These are phyloP conservation scores for Leccinum incarnatum DNA, from an alignment of 768 basidiomycete species.

Conservation along the genomic window DNA sequence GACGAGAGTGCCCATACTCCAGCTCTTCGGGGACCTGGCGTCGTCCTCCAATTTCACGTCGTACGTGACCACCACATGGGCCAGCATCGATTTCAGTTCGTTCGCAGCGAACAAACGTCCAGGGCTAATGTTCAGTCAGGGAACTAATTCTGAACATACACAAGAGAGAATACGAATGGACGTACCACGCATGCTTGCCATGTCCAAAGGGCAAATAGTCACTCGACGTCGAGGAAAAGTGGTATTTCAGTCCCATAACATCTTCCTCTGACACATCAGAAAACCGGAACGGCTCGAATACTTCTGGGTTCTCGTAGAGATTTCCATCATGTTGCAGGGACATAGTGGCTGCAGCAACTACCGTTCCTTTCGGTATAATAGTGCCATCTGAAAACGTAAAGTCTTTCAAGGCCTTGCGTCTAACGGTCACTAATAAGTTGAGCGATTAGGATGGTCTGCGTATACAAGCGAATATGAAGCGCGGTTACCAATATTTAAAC, in stretches of 20 bases:
- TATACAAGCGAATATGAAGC: not conserved
- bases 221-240: not conserved
- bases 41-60: conserved; percentile 16
- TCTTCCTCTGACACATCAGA: not conserved
- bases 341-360: not conserved
- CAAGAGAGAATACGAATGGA: not conserved
- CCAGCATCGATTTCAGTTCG: conserved; percentile 46
- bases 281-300: not conserved
- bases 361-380: not conserved
- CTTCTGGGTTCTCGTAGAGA: not conserved
- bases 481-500: not conserved
- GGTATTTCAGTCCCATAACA: not conserved
- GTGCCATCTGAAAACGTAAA: not conserved
- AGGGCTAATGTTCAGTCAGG: not conserved
- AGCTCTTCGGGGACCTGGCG: not conserved
- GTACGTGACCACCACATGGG: conserved; percentile 38
- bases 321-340: not conserved
- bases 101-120: conserved; percentile 43
- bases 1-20: not conserved
- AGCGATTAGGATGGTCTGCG: not conserved
- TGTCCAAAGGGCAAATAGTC: not conserved
- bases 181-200: not conserved
- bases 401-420: not conserved
- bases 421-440: not conserved
- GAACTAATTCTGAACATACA: not conserved